Conservation (phyloP, 345 rosid species). For the Zanthoxylum bungeanum region DNA sequence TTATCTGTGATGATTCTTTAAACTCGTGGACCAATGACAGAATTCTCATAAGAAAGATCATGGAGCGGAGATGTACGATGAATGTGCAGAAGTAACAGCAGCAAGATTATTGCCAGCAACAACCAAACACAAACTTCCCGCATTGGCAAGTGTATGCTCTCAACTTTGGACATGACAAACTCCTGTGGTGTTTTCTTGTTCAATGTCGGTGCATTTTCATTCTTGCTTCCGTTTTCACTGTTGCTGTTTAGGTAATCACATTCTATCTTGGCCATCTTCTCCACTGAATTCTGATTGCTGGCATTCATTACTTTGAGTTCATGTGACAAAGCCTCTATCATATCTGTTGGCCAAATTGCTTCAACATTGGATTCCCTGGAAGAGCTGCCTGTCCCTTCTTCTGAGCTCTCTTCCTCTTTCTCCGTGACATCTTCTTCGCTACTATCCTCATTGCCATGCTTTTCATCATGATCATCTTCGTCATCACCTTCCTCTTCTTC, state of each 20-base stretch:
- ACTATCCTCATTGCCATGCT: neutral
- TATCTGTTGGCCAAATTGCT: slow-evolving; percentile 40
- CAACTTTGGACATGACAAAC: neutral
- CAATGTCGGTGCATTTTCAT: neutral
- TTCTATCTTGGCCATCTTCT: slow-evolving; percentile 7
- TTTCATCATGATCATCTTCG: neutral
- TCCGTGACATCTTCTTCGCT: slow-evolving; percentile 11
- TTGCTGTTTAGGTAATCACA: slow-evolving; percentile 2
- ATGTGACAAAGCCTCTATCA: slow-evolving; percentile 19
- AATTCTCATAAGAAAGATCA: neutral
- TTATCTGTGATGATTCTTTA: neutral
- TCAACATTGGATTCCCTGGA: slow-evolving; percentile 31
- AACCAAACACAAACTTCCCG: slow-evolving; percentile 16
- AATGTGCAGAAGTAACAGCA: slow-evolving; percentile 21
- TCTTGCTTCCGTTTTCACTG: neutral
- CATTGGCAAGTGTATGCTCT: slow-evolving; percentile 3
- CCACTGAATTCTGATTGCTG: slow-evolving; percentile 9
- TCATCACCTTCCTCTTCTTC: slow-evolving; percentile 2
- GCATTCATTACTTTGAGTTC: slow-evolving; percentile 17
- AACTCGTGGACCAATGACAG: neutral
- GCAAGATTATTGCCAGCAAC: slow-evolving; percentile 7
- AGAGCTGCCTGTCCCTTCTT: slow-evolving; percentile 31
- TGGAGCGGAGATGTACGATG: slow-evolving; percentile 1
- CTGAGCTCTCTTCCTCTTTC: slow-evolving; percentile 23
- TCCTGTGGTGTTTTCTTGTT: slow-evolving; percentile 12